phyloP scores from a whole-genome alignment of 495 filamentous ascomycete species.

The Xylaria longipes region DNA sequence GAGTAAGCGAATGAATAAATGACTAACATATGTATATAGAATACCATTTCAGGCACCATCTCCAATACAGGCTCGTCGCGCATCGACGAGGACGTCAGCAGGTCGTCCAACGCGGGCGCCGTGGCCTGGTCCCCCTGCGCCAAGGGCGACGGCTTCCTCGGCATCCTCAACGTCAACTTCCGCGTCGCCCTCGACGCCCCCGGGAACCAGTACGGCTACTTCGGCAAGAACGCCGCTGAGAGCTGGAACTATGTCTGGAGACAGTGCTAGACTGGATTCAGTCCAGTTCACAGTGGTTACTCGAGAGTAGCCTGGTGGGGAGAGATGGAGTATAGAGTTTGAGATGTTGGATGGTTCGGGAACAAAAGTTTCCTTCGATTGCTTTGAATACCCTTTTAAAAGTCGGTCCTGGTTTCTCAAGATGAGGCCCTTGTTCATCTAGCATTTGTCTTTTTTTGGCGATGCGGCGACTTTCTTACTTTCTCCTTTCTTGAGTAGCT shows the following conservation, averaged over 20 bases:
- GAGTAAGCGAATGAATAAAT: not conserved
- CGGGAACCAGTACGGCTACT: conserved; percentile 43
- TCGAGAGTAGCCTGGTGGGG: not conserved
- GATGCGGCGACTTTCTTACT: not conserved
- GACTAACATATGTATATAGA: conserved; percentile 24
- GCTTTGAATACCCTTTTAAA: conserved; percentile 15
- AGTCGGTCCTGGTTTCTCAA: not conserved
- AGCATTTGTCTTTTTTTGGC: not conserved
- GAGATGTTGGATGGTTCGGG: not conserved
- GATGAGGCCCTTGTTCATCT: not conserved
- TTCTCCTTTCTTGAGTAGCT: not conserved
- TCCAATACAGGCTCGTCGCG: conserved; percentile 34
- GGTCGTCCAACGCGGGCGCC: conserved; percentile 33
- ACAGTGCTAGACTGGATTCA: conserved; percentile 38
- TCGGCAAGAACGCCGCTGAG: conserved; percentile 47
- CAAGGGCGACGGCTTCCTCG: conserved; percentile 38
- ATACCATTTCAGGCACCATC: conserved; percentile 36
- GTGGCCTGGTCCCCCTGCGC: conserved; percentile 50
- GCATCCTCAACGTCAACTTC: conserved; percentile 56
- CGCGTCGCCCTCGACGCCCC: conserved; percentile 44
- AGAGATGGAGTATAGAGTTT: not conserved
- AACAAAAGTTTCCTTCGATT: not conserved
- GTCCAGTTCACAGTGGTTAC: not conserved
- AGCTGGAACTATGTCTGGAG: conserved; percentile 53
- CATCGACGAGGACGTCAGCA: conserved; percentile 40